Evolutionary conservation across 78 protist genomes (phyloP).

Genomic region (Dictyostelium brefeldianum): DNA sequence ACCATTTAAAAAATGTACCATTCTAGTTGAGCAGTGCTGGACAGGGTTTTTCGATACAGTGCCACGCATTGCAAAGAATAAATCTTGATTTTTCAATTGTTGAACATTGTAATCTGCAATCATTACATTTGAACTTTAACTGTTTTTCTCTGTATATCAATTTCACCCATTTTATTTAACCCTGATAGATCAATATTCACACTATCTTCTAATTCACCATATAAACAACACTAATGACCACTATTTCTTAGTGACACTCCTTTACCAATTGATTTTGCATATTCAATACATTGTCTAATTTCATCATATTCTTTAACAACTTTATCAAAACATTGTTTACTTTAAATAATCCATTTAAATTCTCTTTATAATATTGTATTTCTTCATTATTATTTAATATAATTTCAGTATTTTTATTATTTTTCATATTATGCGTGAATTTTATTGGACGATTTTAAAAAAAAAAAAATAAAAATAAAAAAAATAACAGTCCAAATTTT

Average conservation of each 20-base stretch:
- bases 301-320: background rate
- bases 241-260: constrained; percentile 3
- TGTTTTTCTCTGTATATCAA: background rate
- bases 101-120: background rate
- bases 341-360: background rate
- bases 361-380: background rate
- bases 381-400: background rate
- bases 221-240: constrained; percentile 35
- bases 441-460: background rate
- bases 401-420: background rate
- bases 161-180: background rate
- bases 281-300: background rate
- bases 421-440: background rate
- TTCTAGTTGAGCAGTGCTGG: background rate
- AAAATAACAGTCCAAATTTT: too few relatives aligned
- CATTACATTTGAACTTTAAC: background rate
- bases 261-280: background rate
- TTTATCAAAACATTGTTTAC: background rate
- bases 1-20: constrained; percentile 27
- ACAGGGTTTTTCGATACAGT: background rate
- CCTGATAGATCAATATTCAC: constrained; percentile 42
- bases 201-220: background rate
- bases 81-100: background rate
- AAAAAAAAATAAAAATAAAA: background rate
- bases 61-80: constrained; percentile 37